These are phyloP conservation scores for Polygonum aviculare DNA, from an alignment of 148 eudicot species.

Conservation along the genomic window DNA sequence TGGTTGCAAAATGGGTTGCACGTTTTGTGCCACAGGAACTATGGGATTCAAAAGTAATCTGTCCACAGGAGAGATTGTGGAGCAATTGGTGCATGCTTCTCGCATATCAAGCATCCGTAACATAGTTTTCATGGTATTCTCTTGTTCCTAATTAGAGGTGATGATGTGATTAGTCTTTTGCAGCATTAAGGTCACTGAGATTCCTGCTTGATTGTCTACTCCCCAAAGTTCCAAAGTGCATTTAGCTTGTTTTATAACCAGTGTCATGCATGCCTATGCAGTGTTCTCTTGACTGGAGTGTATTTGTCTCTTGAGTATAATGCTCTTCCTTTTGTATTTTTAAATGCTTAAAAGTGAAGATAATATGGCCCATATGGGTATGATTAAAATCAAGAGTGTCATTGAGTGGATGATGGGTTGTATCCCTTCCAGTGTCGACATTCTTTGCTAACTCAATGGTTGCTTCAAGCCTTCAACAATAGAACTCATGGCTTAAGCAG, in stretches of 20 bases:
- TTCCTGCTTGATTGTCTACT: neutral
- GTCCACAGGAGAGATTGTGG: constrained; percentile 84
- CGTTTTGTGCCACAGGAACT: constrained; percentile 92
- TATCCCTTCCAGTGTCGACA: neutral
- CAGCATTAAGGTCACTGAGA: neutral
- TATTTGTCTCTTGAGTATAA: neutral
- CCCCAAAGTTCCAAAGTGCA: neutral
- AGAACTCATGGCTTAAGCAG: too few relatives aligned
- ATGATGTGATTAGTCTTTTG: neutral
- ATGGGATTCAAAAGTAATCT: constrained; percentile 94
- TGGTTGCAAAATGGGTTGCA: constrained; percentile 99
- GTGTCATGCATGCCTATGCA: neutral
- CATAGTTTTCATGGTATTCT: constrained; percentile 75
- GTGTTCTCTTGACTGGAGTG: neutral
- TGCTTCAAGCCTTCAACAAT: too few relatives aligned
- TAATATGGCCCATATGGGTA: neutral
- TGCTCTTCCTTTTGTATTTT: neutral
- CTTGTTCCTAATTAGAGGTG: neutral
- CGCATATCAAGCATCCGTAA: constrained; percentile 73
- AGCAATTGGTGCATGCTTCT: constrained; percentile 92
- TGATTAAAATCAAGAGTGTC: neutral
- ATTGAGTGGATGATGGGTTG: neutral
- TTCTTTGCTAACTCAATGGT: neutral
- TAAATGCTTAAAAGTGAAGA: neutral
- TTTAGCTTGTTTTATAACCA: neutral